Base-by-base conservation (phyloP, 352 stramenopile genomes). In the Phytophthora tentaculata region DNA sequence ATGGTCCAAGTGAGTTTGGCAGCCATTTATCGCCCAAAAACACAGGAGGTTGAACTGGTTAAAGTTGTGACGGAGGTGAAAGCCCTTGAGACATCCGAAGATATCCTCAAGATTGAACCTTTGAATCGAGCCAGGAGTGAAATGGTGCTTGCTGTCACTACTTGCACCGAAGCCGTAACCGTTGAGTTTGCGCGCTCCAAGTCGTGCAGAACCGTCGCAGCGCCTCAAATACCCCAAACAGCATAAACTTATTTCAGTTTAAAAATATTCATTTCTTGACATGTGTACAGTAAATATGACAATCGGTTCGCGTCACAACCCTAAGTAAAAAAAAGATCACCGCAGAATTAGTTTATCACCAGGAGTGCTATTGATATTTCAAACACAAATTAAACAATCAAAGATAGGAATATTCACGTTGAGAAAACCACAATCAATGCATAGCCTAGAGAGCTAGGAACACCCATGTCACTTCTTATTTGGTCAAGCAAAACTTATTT, bases 1-100 rank as follows among this genome's bases (percentile, higher is more conserved):
- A n/a, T 67, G 10, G 62, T 69, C 19, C 71, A 78, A 65, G 66
- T 75, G 56, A 52, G 12, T 41, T 56, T 78, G 43, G 65, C 48
- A 17, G 49, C 75, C 52, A 75, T 73, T 28, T 75, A 75, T 39
- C 66, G 57, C 48, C 56, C 67, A 29, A 61, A 53, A 29, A 69
- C 62, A 6, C 22, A 61, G 13, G 51, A 62, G 17, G 49, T 45
- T 17, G 55, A 8, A 19, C 1, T 29, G n/a, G 23, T 69, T 8
- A 39, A 60, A 5, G 43, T 64, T 16, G 64, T 67, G 1, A 35
- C 49, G 13, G 43, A 66, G 49, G 49, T 52, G 17, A 28, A 56
- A 23, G 47, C 26, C 2, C 22, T 39, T 26, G 28, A 45, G n/a
- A 56, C 12, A 8, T 39, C 14, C 49, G 24, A 65, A 50, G 48